Conservation (phyloP, 345 rosid species). For the Brassica juncea region DNA sequence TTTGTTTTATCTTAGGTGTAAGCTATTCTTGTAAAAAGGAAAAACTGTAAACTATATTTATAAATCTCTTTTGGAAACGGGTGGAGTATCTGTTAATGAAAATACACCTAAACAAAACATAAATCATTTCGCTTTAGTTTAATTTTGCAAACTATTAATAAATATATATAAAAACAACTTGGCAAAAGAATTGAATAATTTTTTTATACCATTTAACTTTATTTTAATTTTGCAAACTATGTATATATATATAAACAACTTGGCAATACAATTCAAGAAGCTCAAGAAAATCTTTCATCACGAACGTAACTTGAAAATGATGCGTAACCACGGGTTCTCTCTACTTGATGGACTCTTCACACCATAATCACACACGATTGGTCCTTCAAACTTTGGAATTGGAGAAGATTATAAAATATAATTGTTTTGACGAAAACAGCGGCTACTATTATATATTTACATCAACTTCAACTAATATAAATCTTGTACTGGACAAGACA, state of each 20-base stretch:
- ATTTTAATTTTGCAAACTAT: no score
- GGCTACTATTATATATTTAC: background rate
- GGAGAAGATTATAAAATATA: background rate
- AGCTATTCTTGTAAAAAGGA: no score
- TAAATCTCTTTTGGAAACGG: no score
- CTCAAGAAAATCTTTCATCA: background rate
- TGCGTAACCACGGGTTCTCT: constrained; percentile 10
- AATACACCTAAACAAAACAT: no score
- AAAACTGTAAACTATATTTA: no score
- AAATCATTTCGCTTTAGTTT: no score
- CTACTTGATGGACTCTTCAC: constrained; percentile 30
- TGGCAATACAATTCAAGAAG: background rate
- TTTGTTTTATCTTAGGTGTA: no score
- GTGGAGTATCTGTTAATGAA: no score
- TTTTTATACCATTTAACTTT: no score
- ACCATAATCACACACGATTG: constrained; percentile 34
- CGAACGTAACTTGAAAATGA: background rate
- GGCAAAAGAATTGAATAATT: no score
- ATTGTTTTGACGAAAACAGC: constrained; percentile 12
- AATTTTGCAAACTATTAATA: no score
- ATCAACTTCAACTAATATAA: constrained; percentile 5
- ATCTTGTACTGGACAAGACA: constrained; percentile 27
- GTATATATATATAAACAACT: background rate
- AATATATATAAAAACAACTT: no score
- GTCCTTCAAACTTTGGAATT: background rate